phyloP scores from a whole-genome alignment of 2,329 filamentous ascomycete genomes.

The Paracorniculantispora psalliotae region DNA sequence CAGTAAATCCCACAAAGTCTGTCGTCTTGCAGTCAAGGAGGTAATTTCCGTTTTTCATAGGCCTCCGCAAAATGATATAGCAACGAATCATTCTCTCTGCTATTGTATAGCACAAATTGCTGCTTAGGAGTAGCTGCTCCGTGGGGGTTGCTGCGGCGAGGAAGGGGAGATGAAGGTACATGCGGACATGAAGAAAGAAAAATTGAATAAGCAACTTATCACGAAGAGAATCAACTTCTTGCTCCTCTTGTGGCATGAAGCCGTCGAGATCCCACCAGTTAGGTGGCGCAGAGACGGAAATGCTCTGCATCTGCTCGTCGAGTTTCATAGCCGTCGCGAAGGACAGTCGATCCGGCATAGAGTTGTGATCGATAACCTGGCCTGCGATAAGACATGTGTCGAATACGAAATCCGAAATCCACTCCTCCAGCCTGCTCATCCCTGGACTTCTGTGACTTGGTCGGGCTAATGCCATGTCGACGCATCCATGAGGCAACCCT shows the following conservation, averaged over 20 bases:
- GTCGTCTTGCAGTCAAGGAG: constrained; percentile 42
- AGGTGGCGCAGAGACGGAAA: constrained; percentile 17
- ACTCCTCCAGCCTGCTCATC: neutral
- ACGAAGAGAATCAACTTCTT: constrained; percentile 25
- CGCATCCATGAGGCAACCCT: constrained; percentile 38
- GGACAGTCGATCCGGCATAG: neutral
- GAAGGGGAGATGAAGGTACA: constrained; percentile 40
- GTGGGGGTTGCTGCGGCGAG: constrained; percentile 21
- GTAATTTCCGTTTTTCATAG: constrained; percentile 22
- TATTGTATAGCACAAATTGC: constrained; percentile 11
- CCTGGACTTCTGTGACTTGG: neutral
- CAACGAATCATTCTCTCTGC: constrained; percentile 14
- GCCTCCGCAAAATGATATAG: constrained; percentile 11
- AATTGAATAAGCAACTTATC: constrained; percentile 36
- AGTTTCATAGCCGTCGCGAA: neutral
- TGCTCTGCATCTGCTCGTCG: constrained; percentile 30
- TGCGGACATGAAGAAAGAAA: constrained; percentile 37
- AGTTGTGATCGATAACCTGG: neutral
- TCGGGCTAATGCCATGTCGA: constrained; percentile 21
- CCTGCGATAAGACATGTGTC: constrained; percentile 29
- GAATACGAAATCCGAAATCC: constrained; percentile 19
- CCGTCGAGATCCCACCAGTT: constrained; percentile 2
- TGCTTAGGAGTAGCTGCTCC: neutral
- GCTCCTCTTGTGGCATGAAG: constrained; percentile 13
- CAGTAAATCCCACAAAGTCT: constrained; percentile 42